Evolutionary conservation across 805 yeast genomes (phyloP).

Genomic region (Lipomyces spencermartinsiae): DNA sequence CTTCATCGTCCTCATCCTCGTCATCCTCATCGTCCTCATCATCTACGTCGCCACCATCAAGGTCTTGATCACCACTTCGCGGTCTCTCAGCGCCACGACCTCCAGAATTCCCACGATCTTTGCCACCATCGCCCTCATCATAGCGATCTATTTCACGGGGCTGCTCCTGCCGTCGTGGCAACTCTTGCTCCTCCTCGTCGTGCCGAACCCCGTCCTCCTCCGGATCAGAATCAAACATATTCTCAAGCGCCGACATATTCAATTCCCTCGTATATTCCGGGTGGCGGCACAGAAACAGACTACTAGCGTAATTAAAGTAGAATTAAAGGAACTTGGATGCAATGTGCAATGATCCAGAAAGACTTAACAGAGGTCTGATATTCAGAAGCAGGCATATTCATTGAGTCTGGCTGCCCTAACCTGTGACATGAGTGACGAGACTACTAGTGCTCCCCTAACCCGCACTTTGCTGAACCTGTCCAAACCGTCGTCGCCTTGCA

Average conservation of each 20-base stretch:
- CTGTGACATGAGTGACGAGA: too few species aligned
- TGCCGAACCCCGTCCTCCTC: conserved; percentile 29
- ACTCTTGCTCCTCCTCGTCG: conserved; percentile 18
- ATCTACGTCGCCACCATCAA: conserved; percentile 27
- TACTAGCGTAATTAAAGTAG: neutral
- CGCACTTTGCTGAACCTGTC: too few species aligned
- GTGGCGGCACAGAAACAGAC: neutral
- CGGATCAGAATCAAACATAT: conserved; percentile 37
- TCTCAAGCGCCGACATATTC: conserved; percentile 34
- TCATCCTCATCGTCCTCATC: conserved; percentile 66
- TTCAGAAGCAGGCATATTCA: too few species aligned
- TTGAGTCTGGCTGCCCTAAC: too few species aligned
- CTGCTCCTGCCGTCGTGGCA: conserved; percentile 6
- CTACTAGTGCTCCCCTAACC: too few species aligned
- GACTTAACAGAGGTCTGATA: too few species aligned
- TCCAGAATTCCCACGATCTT: conserved; percentile 29
- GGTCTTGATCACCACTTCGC: conserved; percentile 25
- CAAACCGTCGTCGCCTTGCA: neutral
- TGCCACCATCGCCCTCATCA: conserved; percentile 21
- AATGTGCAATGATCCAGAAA: neutral
- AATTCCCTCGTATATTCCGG: neutral
- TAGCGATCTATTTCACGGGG: conserved; percentile 12
- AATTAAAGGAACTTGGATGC: neutral
- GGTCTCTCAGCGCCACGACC: conserved; percentile 36
- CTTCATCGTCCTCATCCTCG: conserved; percentile 98